A percentile compares a stretch with the other conserved stretches of the same genome.
Conservation (phyloP, 345 rosid genomes). For the Eucalyptus dawsonii region DNA sequence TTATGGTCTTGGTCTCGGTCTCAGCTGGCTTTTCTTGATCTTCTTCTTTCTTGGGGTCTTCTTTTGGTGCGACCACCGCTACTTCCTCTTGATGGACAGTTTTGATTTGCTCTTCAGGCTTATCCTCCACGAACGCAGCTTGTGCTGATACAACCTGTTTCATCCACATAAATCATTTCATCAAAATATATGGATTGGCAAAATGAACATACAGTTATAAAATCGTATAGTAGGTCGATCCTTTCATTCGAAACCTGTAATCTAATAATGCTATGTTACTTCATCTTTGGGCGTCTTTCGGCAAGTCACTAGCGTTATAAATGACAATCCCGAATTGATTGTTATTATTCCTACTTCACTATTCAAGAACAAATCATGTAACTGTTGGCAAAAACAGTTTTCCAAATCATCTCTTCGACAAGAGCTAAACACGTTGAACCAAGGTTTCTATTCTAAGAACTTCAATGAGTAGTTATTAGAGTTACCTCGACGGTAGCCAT, state of each 20-base stretch:
- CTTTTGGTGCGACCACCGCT: background rate
- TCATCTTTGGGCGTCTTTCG: background rate
- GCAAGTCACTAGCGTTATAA: background rate
- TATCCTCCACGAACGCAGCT: conserved; percentile 26
- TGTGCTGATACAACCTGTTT: conserved; percentile 39
- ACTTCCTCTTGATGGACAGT: background rate
- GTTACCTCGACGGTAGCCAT: conserved; percentile 63
- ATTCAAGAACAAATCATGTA: background rate
- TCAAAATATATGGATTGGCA: background rate
- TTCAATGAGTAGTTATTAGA: background rate
- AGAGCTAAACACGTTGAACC: background rate
- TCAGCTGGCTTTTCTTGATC: background rate
- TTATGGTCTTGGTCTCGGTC: background rate
- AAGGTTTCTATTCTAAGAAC: background rate
- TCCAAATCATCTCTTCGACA: background rate
- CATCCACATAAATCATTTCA: background rate
- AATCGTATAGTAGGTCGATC: background rate
- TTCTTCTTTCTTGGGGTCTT: background rate
- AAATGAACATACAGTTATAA: background rate
- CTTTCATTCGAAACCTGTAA: background rate
- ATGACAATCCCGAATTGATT: background rate
- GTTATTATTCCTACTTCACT: background rate
- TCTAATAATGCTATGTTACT: background rate
- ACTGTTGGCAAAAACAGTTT: background rate
- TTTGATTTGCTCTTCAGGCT: background rate